A percentile compares a stretch with the other conserved stretches of the same genome.
Conservation (phyloP, 2,329 filamentous ascomycete genomes). For the Ophiosphaerella herpotricha region DNA sequence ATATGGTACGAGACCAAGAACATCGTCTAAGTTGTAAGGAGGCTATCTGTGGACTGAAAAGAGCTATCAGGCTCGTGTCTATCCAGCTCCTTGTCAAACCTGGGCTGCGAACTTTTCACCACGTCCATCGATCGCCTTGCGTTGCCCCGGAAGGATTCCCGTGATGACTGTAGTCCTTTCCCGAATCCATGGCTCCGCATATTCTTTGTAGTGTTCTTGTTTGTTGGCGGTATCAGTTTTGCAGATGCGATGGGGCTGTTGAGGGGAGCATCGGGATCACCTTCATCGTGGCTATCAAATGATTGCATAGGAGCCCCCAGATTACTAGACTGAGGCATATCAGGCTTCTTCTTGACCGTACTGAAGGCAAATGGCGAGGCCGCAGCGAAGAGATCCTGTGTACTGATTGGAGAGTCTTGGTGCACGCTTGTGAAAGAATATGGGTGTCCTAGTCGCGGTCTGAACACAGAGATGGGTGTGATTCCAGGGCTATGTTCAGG, state of each 20-base stretch:
- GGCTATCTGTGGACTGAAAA: constrained; percentile 33
- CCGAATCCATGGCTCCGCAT: constrained; percentile 23
- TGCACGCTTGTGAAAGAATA: constrained; percentile 16
- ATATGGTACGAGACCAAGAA: too few relatives aligned
- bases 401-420: constrained; percentile 39
- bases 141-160: background rate
- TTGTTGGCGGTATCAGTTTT: constrained; percentile 33
- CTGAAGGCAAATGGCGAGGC: constrained; percentile 48
- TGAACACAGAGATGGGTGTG: constrained; percentile 39
- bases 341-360: constrained; percentile 47
- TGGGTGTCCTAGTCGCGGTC: constrained; percentile 22
- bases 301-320: constrained; percentile 29
- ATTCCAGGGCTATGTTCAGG: constrained; percentile 26
- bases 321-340: constrained; percentile 17
- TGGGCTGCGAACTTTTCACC: constrained; percentile 20
- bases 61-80: constrained; percentile 25
- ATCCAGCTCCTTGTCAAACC: constrained; percentile 29
- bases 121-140: constrained; percentile 2
- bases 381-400: constrained; percentile 51
- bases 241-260: constrained; percentile 27
- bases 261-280: constrained; percentile 6
- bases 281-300: constrained; percentile 8
- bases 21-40: constrained; percentile 13
- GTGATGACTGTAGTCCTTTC: constrained; percentile 8
- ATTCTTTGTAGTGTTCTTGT: constrained; percentile 25